Evolutionary conservation across 371 early-diverging fungal genomes (phyloP).

Genomic region (Gilbertella persicaria): DNA sequence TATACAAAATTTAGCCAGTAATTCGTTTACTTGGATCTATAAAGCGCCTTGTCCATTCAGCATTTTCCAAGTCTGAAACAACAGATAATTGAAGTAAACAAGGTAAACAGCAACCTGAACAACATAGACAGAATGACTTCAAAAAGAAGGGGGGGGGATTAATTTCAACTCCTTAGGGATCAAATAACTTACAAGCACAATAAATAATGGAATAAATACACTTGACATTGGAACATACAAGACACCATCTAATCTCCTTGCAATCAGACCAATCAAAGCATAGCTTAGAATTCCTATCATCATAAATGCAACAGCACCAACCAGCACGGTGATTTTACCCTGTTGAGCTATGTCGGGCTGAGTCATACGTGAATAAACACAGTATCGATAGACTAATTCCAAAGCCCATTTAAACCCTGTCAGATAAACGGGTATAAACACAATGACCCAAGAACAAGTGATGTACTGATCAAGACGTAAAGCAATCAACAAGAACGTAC

Average conservation of each 20-base stretch:
- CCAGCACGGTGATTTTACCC: conserved; percentile 54
- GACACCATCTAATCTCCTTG: conserved; percentile 61
- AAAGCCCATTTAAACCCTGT: conserved; percentile 61
- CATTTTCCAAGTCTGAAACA: conserved; percentile 33
- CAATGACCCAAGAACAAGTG: conserved; percentile 70
- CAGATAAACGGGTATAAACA: conserved; percentile 81
- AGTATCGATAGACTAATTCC: conserved; percentile 51
- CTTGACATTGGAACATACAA: conserved; percentile 53
- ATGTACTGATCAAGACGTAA: conserved; percentile 59
- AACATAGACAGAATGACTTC: conserved; percentile 63
- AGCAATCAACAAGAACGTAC: conserved; percentile 60
- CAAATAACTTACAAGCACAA: conserved; percentile 55
- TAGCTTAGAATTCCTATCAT: conserved; percentile 63
- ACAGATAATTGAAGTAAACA: conserved; percentile 46
- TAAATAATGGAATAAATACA: conserved; percentile 83
- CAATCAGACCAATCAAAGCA: conserved; percentile 73
- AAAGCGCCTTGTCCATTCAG: too few species aligned
- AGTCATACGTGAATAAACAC: conserved; percentile 43
- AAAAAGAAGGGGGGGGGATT: conserved; percentile 2
- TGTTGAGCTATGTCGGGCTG: conserved; percentile 56
- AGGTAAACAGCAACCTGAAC: conserved; percentile 77
- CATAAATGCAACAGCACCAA: conserved; percentile 50
- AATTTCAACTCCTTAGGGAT: background rate
- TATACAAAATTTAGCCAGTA: too few species aligned
- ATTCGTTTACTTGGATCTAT: too few species aligned